These are phyloP conservation scores for Balakata baccata DNA, from an alignment of 345 rosid genomes.

Conservation along the genomic window DNA sequence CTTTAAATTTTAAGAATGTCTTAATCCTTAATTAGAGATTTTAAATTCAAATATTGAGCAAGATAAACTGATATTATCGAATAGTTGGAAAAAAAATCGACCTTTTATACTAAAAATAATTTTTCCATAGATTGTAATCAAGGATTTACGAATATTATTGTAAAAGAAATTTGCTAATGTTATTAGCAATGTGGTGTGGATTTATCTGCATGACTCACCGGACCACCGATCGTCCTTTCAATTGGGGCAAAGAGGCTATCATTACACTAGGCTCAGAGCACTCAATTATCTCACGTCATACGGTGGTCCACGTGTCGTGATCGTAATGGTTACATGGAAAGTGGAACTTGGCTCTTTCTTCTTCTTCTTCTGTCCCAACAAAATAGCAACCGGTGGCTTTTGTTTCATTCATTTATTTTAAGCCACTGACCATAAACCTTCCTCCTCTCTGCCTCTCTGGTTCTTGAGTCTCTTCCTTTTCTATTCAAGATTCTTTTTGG, in stretches of 20 bases:
- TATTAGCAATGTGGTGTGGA: too few species aligned
- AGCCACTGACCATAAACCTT: neutral
- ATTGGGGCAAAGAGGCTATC: neutral
- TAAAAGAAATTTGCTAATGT: too few species aligned
- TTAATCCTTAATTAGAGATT: too few species aligned
- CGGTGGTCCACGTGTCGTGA: conserved; percentile 14
- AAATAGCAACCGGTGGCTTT: conserved; percentile 35
- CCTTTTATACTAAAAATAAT: too few species aligned
- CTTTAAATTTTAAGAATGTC: neutral
- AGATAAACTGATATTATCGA: too few species aligned
- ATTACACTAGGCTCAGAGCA: conserved; percentile 13
- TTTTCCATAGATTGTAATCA: too few species aligned
- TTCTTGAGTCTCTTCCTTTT: neutral
- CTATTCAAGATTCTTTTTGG: neutral
- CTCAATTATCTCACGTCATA: neutral
- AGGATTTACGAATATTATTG: too few species aligned
- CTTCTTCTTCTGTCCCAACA: conserved; percentile 7
- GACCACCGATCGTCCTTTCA: neutral
- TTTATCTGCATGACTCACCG: neutral
- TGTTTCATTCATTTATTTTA: conserved; percentile 6
- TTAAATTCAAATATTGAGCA: too few species aligned
- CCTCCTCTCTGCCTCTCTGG: neutral
- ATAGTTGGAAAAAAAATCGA: too few species aligned
- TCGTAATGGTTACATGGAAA: neutral
- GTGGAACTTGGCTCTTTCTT: conserved; percentile 22